Conservation (phyloP, 2,329 filamentous ascomycete species). For the Aspergillus jensenii region DNA sequence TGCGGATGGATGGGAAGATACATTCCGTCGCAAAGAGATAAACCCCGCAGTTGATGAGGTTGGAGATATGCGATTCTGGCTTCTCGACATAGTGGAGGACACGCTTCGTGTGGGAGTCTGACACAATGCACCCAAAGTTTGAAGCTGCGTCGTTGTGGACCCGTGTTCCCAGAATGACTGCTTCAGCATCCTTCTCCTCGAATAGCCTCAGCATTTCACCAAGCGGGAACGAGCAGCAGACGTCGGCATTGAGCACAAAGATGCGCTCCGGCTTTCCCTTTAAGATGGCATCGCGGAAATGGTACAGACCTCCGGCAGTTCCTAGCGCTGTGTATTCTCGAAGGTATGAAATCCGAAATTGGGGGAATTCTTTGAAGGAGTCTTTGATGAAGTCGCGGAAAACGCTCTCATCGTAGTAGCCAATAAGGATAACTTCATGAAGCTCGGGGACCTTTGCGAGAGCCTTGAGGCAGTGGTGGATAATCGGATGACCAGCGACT, state of each 20-base stretch:
- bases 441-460: constrained; percentile 88
- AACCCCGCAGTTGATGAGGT: constrained; percentile 98
- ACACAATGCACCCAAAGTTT: constrained; percentile 98
- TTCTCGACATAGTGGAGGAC: constrained; percentile 99
- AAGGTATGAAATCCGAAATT: constrained; percentile 89
- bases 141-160: constrained; percentile 87
- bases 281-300: constrained; percentile 98
- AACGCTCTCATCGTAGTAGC: constrained; percentile 96
- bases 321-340: constrained; percentile 96
- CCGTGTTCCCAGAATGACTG: constrained; percentile 89
- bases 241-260: constrained; percentile 96
- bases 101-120: constrained; percentile 86
- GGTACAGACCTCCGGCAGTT: constrained; percentile 94
- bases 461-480: constrained; percentile 94
- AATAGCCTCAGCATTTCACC: constrained; percentile 94
- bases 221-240: constrained; percentile 97
- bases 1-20: constrained; percentile 94
- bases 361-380: constrained; percentile 77
- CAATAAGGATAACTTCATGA: constrained; percentile 95
- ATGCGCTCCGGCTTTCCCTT: constrained; percentile 93
- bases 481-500: constrained; percentile 95
- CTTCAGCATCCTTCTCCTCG: constrained; percentile 92
- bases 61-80: constrained; percentile 94
- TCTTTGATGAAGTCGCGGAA: constrained; percentile 99
- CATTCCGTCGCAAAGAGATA: constrained; percentile 95